Conservation (phyloP, 257 asterid genomes). For the Asclepias syriaca region DNA sequence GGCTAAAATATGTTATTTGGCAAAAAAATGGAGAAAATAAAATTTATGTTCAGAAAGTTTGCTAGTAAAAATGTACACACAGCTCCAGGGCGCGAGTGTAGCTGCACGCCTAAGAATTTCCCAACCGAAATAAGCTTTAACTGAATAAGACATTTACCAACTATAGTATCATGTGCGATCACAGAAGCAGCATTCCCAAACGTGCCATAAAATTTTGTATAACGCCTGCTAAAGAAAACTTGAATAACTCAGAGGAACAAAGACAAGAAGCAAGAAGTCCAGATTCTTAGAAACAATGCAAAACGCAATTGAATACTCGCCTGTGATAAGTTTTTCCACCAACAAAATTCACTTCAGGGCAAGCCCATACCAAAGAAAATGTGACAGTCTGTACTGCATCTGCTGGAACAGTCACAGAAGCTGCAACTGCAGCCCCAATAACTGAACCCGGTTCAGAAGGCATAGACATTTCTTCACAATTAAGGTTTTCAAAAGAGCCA, state of each 20-base stretch:
- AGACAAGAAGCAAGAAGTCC: constrained; percentile 11
- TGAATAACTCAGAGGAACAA: constrained; percentile 21
- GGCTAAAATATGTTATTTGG: too few relatives aligned
- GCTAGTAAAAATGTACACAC: too few relatives aligned
- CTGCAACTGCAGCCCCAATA: constrained; percentile 91
- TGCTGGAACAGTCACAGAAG: constrained; percentile 72
- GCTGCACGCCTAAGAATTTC: too few relatives aligned
- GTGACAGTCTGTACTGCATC: constrained; percentile 53
- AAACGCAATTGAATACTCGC: constrained; percentile 30
- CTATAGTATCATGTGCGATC: constrained; percentile 79
- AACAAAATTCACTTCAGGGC: constrained; percentile 72
- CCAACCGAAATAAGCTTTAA: background rate
- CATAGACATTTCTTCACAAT: constrained; percentile 51
- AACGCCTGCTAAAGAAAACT: constrained; percentile 58
- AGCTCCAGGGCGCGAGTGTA: too few relatives aligned
- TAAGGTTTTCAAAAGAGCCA: constrained; percentile 83
- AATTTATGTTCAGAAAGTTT: too few relatives aligned
- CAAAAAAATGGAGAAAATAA: too few relatives aligned
- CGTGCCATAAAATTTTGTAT: constrained; percentile 71
- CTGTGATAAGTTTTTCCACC: constrained; percentile 93
- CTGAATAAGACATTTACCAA: constrained; percentile 39
- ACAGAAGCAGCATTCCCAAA: constrained; percentile 60
- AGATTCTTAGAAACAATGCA: constrained; percentile 11
- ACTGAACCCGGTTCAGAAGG: constrained; percentile 80
- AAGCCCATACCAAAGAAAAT: constrained; percentile 86